Percentiles rank a stretch among this genome's conserved stretches.
Evolutionary conservation across 768 basidiomycete species (phyloP).

Genomic region (Termitomyces sp.): DNA sequence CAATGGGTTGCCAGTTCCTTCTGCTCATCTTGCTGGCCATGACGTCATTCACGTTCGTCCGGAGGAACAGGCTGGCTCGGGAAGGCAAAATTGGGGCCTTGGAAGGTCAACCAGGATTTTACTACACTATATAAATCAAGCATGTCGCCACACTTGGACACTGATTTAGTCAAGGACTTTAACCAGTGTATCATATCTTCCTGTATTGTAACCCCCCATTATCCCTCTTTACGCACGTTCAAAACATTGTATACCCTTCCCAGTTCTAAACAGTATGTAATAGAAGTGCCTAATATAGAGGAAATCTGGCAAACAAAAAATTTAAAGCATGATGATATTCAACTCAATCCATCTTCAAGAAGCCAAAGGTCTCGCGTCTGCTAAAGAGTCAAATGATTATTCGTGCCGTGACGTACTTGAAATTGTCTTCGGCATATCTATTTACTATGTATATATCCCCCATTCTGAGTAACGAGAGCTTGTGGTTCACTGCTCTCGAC

Average conservation of each 20-base stretch:
- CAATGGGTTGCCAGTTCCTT: conserved; percentile 28
- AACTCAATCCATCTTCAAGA: too few species aligned
- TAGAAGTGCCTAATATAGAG: too few species aligned
- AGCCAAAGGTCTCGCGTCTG: too few species aligned
- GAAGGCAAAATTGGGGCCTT: conserved; percentile 25
- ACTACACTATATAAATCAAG: conserved; percentile 29
- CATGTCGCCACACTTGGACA: not conserved
- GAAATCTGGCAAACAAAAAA: too few species aligned
- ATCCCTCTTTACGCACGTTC: not conserved
- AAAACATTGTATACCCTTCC: not conserved
- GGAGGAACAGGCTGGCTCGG: conserved; percentile 24
- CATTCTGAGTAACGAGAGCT: too few species aligned
- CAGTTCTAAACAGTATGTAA: too few species aligned
- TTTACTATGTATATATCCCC: too few species aligned
- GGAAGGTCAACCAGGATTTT: conserved; percentile 34
- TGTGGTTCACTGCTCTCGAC: too few species aligned
- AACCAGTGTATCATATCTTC: not conserved
- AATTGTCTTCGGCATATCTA: too few species aligned
- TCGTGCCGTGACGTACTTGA: too few species aligned
- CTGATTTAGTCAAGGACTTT: not conserved
- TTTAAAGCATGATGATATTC: too few species aligned
- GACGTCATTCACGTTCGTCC: conserved; percentile 23
- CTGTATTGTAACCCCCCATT: not conserved
- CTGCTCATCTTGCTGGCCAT: conserved; percentile 23
- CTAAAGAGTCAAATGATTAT: too few species aligned